phyloP scores from a whole-genome alignment of 1,284 basidiomycete species.

The Ceratorhiza oryzae-sativae region DNA sequence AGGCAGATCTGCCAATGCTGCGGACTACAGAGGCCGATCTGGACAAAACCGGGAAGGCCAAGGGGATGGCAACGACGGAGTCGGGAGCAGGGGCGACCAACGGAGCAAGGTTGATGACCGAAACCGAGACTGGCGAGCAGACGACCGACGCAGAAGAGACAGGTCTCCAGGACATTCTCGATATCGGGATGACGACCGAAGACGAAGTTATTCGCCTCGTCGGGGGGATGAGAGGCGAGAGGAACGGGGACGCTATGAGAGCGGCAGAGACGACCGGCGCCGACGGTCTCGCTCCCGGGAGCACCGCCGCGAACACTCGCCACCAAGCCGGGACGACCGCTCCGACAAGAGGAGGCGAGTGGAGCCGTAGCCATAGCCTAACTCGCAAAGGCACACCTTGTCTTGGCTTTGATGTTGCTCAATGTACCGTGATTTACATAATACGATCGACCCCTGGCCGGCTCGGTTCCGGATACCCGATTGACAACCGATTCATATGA shows the following conservation, averaged over 20 bases:
- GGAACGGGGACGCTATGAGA: slow-evolving; percentile 47
- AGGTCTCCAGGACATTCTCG: slow-evolving; percentile 40
- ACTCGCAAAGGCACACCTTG: too few relatives aligned
- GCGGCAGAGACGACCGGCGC: slow-evolving; percentile 44
- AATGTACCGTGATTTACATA: background rate
- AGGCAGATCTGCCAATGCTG: slow-evolving; percentile 26
- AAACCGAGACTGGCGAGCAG: slow-evolving; percentile 46
- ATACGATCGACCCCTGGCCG: background rate
- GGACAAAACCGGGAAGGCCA: slow-evolving; percentile 45
- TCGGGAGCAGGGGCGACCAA: slow-evolving; percentile 42
- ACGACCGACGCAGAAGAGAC: slow-evolving; percentile 44
- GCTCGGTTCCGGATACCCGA: background rate
- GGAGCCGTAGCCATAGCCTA: slow-evolving; percentile 31
- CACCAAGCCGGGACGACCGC: slow-evolving; percentile 44
- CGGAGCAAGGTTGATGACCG: slow-evolving; percentile 18
- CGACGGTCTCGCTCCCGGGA: slow-evolving; percentile 49
- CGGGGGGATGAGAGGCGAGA: slow-evolving; percentile 30
- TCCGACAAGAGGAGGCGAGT: slow-evolving; percentile 46
- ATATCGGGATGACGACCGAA: slow-evolving; percentile 47
- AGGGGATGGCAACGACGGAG: slow-evolving; percentile 40
- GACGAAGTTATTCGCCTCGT: slow-evolving; percentile 37
- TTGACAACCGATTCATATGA: too few relatives aligned
- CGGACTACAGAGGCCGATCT: slow-evolving; percentile 29
- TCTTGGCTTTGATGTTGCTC: too few relatives aligned
- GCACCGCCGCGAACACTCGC: slow-evolving; percentile 43